Base-by-base conservation (phyloP, 768 basidiomycete species). In the Leucosporidium yakuticum region DNA sequence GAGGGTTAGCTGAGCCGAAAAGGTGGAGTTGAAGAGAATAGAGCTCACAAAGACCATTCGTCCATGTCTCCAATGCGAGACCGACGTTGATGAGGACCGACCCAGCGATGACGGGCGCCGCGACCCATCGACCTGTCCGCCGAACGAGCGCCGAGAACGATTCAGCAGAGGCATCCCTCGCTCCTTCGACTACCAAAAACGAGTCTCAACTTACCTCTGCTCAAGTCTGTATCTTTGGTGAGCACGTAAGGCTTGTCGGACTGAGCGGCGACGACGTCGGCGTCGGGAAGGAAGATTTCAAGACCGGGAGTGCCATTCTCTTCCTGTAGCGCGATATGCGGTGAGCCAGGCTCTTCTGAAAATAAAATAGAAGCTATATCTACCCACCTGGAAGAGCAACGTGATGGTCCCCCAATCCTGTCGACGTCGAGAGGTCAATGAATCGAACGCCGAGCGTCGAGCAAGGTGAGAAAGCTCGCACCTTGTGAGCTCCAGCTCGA, bases 351-450 rank as follows among this genome's bases (percentile, higher is more conserved):
- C n/a, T n/a, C n/a, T n/a, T n/a, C n/a, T n/a, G n/a, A n/a, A n/a
- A n/a, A n/a, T n/a, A n/a, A n/a, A n/a, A n/a, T n/a, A n/a, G n/a
- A n/a, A n/a, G n/a, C n/a, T n/a, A n/a, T n/a, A n/a, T n/a, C n/a
- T 15, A 15, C 39, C 17, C 14, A 44, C 39, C 14, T 57, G 55
- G 53, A 63, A 63, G 21, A 63, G 39, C 1, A 63, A 54, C 2
- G 63, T 63, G 19, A 63, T 31, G 4, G 36, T 29, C 2, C 63
- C 63, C 63, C 63, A 63, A 39, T 63, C 63, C 29, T 44, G 14
- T 8, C 39, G 39, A 15, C 8, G 39, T 44, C 14, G 39, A 44
- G 14, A 44, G 8, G 39, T 44, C 8, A 44, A 15, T 15, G 39
- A 44, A 15, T 8, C 14, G 14, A 44, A 8, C 39, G 39, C 39